Percentiles rank a stretch among this genome's conserved stretches.
Evolutionary conservation across 1,284 basidiomycete genomes (phyloP).

Genomic region (Ceratobasidium sp.): DNA sequence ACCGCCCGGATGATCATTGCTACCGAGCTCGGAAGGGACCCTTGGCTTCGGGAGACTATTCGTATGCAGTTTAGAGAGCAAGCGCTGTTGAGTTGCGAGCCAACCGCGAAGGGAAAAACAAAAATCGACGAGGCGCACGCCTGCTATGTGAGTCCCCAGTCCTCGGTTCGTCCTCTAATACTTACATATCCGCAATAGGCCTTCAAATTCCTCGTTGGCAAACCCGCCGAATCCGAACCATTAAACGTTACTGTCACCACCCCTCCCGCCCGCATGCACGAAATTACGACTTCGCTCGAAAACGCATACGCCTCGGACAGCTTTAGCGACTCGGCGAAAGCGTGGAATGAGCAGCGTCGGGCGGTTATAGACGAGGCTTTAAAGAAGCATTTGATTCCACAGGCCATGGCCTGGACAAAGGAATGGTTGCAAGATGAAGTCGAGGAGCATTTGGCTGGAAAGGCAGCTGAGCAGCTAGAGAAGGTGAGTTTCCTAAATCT

Average conservation of each 20-base stretch:
- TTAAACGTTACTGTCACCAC: constrained; percentile 83
- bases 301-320: constrained; percentile 89
- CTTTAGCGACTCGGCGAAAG: constrained; percentile 84
- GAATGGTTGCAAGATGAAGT: constrained; percentile 92
- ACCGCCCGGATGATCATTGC: constrained; percentile 88
- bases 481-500: constrained; percentile 66
- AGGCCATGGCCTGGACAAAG: constrained; percentile 86
- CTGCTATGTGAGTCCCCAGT: constrained; percentile 77
- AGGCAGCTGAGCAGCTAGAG: constrained; percentile 77
- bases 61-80: constrained; percentile 82
- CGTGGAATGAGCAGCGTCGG: constrained; percentile 93
- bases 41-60: constrained; percentile 84
- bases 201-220: constrained; percentile 95
- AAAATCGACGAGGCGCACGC: constrained; percentile 93
- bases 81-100: constrained; percentile 84
- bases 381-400: constrained; percentile 83
- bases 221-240: constrained; percentile 91
- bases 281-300: constrained; percentile 80
- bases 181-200: constrained; percentile 64
- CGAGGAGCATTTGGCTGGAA: constrained; percentile 83
- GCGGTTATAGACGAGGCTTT: constrained; percentile 84
- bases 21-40: constrained; percentile 94
- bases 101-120: constrained; percentile 90
- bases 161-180: background rate
- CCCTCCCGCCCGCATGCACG: constrained; percentile 70